A percentile compares a stretch with the other conserved stretches of the same genome.
These are phyloP conservation scores for Cladochytrium replicatum DNA, from an alignment of 192 early-diverging fungal species.

Conservation along the genomic window DNA sequence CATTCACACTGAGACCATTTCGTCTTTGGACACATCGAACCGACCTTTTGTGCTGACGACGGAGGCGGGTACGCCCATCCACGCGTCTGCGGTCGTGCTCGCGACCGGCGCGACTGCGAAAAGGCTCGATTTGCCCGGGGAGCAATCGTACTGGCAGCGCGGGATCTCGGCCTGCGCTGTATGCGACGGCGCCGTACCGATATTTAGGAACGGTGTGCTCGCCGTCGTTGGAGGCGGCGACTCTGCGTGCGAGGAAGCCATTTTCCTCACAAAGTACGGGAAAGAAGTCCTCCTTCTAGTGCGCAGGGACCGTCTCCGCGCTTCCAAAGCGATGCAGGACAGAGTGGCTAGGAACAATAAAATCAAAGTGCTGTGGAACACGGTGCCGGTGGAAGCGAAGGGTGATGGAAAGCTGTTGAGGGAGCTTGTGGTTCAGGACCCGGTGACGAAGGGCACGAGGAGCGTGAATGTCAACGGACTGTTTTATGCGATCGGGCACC, in stretches of 20 bases:
- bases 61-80: conserved; percentile 73
- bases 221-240: conserved; percentile 93
- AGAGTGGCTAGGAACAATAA: conserved; percentile 75
- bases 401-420: conserved; percentile 73
- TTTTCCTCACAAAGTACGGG: conserved; percentile 90
- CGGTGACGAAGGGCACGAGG: conserved; percentile 46
- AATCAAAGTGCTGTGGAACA: conserved; percentile 82
- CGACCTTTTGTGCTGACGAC: conserved; percentile 82
- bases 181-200: conserved; percentile 93
- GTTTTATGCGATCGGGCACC: conserved; percentile 97
- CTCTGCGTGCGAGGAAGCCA: conserved; percentile 84
- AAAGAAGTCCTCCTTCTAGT: conserved; percentile 84
- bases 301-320: conserved; percentile 83
- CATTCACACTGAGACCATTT: conserved; percentile 84
- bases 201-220: conserved; percentile 73
- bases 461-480: conserved; percentile 72
- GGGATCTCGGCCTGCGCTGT: conserved; percentile 97
- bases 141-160: conserved; percentile 82
- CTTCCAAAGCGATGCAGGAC: conserved; percentile 90
- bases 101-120: conserved; percentile 96
- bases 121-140: conserved; percentile 77
- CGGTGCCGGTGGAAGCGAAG: conserved; percentile 64
- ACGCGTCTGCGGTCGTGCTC: conserved; percentile 72
- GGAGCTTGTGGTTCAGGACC: conserved; percentile 62
- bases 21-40: conserved; percentile 66